Evolutionary conservation across 257 asterid genomes (phyloP).

Genomic region (Solanum acaule): DNA sequence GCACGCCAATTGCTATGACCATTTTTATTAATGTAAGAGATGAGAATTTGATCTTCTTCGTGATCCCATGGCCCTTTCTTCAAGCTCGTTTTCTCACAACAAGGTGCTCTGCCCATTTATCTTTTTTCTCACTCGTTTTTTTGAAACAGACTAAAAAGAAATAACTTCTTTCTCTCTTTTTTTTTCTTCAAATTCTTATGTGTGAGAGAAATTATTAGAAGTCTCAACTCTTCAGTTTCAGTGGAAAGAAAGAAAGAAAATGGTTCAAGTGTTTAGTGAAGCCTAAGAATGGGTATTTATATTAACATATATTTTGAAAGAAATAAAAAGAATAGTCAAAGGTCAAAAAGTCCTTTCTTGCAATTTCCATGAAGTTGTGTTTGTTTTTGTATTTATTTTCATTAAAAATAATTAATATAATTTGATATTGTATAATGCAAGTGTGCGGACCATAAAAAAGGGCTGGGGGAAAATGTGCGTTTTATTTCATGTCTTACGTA

Average conservation of each 20-base stretch:
- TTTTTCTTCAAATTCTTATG: not conserved
- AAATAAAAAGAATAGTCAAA: not conserved
- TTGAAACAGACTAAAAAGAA: not conserved
- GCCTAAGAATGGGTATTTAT: not conserved
- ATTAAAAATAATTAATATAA: not conserved
- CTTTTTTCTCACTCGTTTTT: not conserved
- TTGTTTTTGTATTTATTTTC: not conserved
- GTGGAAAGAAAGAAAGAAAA: not conserved
- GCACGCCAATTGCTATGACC: not conserved
- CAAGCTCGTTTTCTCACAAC: not conserved
- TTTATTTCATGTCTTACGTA: not conserved
- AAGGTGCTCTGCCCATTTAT: not conserved
- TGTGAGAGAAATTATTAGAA: not conserved
- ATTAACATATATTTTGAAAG: not conserved
- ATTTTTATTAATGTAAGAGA: not conserved
- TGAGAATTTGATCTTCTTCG: not conserved
- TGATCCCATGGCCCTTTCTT: not conserved
- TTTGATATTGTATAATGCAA: not conserved
- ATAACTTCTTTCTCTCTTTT: not conserved
- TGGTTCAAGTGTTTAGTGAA: not conserved
- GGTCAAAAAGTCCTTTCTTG: not conserved
- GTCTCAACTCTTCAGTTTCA: not conserved
- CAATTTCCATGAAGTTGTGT: not conserved
- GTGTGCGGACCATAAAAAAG: not conserved
- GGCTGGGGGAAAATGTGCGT: not conserved